Evolutionary conservation across 306 rosid species (phyloP).

Genomic region (Carpinus viminea): DNA sequence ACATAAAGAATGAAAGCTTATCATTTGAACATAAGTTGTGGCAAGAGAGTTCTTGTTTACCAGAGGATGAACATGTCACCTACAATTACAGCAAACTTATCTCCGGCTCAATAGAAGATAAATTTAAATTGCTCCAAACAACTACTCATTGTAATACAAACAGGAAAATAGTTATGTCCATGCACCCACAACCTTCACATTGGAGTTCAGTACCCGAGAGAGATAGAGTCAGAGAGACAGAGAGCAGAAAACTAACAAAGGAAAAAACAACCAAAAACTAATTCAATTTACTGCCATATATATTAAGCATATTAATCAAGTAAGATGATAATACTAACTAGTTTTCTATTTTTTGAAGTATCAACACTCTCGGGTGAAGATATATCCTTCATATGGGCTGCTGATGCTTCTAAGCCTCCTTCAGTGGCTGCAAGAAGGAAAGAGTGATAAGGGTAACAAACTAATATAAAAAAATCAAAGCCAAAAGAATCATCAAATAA

Average conservation of each 20-base stretch:
- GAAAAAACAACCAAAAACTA: background rate
- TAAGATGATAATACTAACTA: constrained; percentile 48
- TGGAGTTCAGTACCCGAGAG: background rate
- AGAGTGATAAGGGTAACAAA: constrained; percentile 22
- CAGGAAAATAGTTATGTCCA: too few species aligned
- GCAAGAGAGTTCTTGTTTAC: too few species aligned
- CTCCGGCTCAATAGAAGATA: too few species aligned
- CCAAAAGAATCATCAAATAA: constrained; percentile 19
- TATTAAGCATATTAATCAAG: constrained; percentile 14
- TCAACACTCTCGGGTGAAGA: constrained; percentile 41
- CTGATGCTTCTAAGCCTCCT: constrained; percentile 45
- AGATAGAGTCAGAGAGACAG: background rate
- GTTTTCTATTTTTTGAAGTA: constrained; percentile 61
- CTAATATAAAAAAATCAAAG: constrained; percentile 28
- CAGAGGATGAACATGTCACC: too few species aligned
- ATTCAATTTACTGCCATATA: constrained; percentile 10
- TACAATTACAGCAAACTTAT: too few species aligned
- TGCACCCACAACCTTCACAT: background rate
- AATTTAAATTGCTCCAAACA: background rate
- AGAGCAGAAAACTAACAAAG: background rate
- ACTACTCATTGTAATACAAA: background rate
- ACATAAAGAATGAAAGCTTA: too few species aligned
- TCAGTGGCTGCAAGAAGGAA: constrained; percentile 49
- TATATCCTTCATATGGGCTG: constrained; percentile 39
- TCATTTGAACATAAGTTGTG: too few species aligned